Evolutionary conservation across 1,284 basidiomycete species (phyloP), one percentile per base, ranked within the genome.

Genomic region (Moesziomyces parantarcticus): DNA sequence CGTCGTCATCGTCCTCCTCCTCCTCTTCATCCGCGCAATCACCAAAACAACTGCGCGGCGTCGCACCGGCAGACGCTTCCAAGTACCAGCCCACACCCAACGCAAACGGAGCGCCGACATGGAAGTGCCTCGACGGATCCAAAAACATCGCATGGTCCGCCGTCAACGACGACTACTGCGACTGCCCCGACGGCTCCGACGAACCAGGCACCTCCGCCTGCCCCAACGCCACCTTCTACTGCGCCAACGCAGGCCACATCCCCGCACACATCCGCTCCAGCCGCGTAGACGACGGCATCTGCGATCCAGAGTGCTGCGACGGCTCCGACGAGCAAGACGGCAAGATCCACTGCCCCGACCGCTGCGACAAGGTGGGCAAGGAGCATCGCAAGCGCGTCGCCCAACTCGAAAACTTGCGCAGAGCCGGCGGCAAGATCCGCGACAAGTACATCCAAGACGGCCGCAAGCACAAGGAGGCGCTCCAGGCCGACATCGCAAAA

Each of bases 281-380:
- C 23, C 88, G 92, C 65, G 94, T 99, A n/a, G 91, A 90, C 62
- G 96, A 99, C 82, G 96, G 96, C 3, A 87, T 98, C 39, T 99
- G 96, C 95, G 94, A 99, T 80, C 88, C 89, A 3, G 90, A 94
- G 81, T 99, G 97, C 83, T 99, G 96, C 83, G 96, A 99, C 81
- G 97, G 97, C n/a, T 93, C 93, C 0, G 96, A 99, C 83, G 96
- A 99, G 84, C 86, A 85, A 5, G 78, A 80, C 36, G 77, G 78
- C 47, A 83, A 84, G 50, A 54, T 76, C 5, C 86, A 90, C 13
- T 99, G 96, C 82, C 87, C 88, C 21, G 90, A 98, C 83, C 85
- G 85, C 6, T 99, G 96, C 82, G 88, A 88, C 48, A 88, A 91
- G 78, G 87, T 92, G 40, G 93, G 94, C 1, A 88, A 89, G 62